phyloP scores from a whole-genome alignment of 208 protist species.

The Acanthamoeba lenticulata region DNA sequence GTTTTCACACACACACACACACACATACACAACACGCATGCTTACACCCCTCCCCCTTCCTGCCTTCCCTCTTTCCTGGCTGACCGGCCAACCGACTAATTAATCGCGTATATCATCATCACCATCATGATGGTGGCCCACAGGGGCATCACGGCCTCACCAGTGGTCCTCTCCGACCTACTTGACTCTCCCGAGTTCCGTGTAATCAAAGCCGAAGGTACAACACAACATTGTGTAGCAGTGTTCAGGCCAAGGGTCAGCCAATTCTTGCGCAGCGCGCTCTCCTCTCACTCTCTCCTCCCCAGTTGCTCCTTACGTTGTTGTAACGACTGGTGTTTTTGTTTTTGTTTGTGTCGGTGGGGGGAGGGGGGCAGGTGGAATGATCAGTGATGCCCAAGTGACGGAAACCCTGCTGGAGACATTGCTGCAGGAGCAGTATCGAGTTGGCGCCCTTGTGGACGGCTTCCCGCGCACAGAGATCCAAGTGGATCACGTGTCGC shows the following conservation, averaged over 20 bases:
- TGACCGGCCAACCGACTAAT: no score
- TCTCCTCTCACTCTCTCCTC: no score
- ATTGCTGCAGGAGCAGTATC: slow-evolving; percentile 15
- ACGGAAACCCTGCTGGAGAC: slow-evolving; percentile 27
- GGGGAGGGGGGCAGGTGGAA: background rate
- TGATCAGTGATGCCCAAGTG: slow-evolving; percentile 37
- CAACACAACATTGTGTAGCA: no score
- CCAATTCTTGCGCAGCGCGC: no score
- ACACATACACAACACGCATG: background rate
- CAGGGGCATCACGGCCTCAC: slow-evolving; percentile 6
- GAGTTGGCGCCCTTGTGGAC: slow-evolving; percentile 33
- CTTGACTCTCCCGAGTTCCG: slow-evolving; percentile 24
- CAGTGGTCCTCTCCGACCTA: background rate
- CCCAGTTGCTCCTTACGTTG: no score
- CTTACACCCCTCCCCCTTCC: background rate
- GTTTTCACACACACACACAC: background rate
- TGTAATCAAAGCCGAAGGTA: background rate
- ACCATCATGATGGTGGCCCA: no score
- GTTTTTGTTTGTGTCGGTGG: no score
- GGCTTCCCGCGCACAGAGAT: slow-evolving; percentile 40
- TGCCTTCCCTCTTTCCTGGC: no score
- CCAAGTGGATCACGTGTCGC: slow-evolving; percentile 33
- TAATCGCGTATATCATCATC: background rate
- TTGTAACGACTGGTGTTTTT: no score
- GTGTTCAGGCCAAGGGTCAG: no score